phyloP scores from a whole-genome alignment of 116 monocot genomes.

The Iris pallida region DNA sequence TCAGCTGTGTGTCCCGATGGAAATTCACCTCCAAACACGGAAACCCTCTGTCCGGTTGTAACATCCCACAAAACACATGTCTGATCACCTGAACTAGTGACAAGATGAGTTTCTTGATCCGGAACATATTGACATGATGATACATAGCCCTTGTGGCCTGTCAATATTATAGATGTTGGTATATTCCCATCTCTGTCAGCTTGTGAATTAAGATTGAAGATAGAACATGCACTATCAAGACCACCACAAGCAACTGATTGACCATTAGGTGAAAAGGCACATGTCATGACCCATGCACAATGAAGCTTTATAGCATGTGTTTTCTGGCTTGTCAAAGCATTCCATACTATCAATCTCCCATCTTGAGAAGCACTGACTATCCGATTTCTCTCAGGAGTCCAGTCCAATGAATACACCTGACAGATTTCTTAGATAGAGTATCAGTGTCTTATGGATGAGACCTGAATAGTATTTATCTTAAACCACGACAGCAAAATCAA shows the following conservation, averaged over 20 bases:
- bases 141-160: conserved; percentile 92
- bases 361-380: conserved; percentile 96
- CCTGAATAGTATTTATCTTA: background rate
- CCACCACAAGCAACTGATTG: conserved; percentile 93
- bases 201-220: conserved; percentile 80
- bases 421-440: background rate
- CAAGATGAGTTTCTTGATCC: conserved; percentile 74
- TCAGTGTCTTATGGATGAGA: background rate
- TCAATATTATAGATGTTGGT: conserved; percentile 70
- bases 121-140: conserved; percentile 90
- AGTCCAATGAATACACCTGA: conserved; percentile 93
- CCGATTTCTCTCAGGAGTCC: conserved; percentile 87
- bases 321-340: conserved; percentile 98
- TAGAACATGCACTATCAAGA: conserved; percentile 91
- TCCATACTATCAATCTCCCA: conserved; percentile 95
- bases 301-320: conserved; percentile 89
- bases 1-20: conserved; percentile 95
- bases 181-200: conserved; percentile 82
- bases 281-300: conserved; percentile 94
- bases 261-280: conserved; percentile 87
- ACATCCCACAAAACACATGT: conserved; percentile 96
- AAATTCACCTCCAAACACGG: conserved; percentile 96
- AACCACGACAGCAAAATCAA: too few species aligned
- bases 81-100: conserved; percentile 94
- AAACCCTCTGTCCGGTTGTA: conserved; percentile 82